Conservation (phyloP, 169 alveolate genomes). For the Eimeria maxima region DNA sequence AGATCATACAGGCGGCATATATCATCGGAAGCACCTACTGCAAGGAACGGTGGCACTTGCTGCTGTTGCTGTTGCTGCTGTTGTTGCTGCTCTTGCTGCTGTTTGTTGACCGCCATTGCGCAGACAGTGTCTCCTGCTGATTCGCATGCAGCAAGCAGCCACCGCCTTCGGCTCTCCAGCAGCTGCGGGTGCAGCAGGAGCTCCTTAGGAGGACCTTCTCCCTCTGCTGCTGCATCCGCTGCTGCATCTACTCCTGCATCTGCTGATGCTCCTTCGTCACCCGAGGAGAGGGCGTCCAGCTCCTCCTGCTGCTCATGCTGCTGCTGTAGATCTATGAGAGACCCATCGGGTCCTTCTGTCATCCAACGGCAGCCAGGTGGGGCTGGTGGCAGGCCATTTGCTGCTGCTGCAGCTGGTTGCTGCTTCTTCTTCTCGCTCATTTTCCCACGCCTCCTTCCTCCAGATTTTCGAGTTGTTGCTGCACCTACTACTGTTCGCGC, state of each 20-base stretch:
- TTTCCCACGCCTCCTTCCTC: no score
- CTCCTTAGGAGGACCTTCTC: background rate
- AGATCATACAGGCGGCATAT: background rate
- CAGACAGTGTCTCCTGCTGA: constrained; percentile 16
- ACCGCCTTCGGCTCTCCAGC: constrained; percentile 25
- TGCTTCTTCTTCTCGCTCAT: no score
- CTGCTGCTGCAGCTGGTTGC: background rate
- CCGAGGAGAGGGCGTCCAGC: background rate
- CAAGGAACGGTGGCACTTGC: background rate
- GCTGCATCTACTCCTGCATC: background rate
- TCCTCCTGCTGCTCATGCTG: background rate
- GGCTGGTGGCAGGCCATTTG: constrained; percentile 14
- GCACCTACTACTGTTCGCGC: no score
- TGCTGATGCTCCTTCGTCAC: background rate
- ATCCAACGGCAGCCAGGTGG: constrained; percentile 73
- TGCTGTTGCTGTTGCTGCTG: background rate
- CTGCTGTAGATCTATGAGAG: background rate
- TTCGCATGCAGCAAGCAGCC: constrained; percentile 29
- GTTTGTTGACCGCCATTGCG: background rate
- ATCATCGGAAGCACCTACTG: constrained; percentile 25
- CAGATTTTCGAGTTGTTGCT: no score
- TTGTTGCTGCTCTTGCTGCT: no score
- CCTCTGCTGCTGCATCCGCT: no score
- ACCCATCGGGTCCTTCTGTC: constrained; percentile 51
- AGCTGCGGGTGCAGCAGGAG: constrained; percentile 30